Percentiles rank a stretch among this genome's conserved stretches.
Conservation (phyloP, 345 rosid genomes). For the Boechera divaricarpa region DNA sequence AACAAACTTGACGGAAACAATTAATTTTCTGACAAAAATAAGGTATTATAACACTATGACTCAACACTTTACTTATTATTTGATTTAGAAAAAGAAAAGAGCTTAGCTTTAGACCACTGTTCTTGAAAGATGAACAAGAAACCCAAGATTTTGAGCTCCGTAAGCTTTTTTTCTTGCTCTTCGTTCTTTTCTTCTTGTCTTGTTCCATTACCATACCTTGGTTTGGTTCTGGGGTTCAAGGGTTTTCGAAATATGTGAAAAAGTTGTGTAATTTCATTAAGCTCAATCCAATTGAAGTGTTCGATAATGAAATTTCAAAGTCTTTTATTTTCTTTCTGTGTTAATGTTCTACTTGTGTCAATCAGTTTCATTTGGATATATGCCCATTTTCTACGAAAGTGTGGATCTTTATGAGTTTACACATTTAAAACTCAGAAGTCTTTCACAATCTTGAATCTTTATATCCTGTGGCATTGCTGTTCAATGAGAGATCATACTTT, state of each 20-base stretch:
- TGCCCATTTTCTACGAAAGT: no score
- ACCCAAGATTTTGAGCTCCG: constrained; percentile 42
- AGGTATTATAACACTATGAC: constrained; percentile 21
- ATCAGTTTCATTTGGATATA: no score
- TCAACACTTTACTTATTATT: constrained; percentile 4
- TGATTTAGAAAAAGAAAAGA: neutral
- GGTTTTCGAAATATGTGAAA: neutral
- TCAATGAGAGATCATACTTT: neutral
- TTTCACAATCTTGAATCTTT: constrained; percentile 17
- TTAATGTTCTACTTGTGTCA: neutral
- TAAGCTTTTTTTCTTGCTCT: constrained; percentile 22
- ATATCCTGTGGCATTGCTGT: neutral
- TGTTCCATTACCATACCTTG: neutral
- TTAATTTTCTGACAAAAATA: constrained; percentile 1
- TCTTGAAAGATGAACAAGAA: constrained; percentile 37
- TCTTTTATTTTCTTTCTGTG: neutral
- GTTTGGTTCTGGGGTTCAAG: constrained; percentile 24
- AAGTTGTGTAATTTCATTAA: neutral
- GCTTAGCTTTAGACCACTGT: constrained; percentile 5
- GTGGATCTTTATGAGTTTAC: no score
- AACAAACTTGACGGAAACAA: constrained; percentile 4
- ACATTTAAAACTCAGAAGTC: neutral
- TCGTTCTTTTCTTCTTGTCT: neutral
- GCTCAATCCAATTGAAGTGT: no score
- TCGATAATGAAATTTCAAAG: no score